A percentile compares a stretch with the other conserved stretches of the same genome.
These are phyloP conservation scores for Rosellinia necatrix DNA, from an alignment of 2,329 filamentous ascomycete genomes.

Conservation along the genomic window DNA sequence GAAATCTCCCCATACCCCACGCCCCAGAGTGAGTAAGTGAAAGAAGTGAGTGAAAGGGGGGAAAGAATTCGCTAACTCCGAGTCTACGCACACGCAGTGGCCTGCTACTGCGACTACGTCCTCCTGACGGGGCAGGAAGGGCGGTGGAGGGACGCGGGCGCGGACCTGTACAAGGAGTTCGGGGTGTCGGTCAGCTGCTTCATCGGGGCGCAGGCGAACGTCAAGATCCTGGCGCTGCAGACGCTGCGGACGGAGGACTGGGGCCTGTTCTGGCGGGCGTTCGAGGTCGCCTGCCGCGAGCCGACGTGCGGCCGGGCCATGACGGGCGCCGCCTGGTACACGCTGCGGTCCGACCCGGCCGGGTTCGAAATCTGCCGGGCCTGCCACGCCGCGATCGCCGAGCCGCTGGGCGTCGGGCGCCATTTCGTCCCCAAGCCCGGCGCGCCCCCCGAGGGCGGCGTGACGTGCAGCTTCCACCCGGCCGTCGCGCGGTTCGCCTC, in stretches of 20 bases:
- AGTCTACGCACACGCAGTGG: neutral
- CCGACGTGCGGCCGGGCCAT: constrained; percentile 10
- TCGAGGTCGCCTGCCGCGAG: constrained; percentile 6
- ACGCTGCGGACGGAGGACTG: constrained; percentile 12
- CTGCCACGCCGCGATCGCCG: constrained; percentile 14
- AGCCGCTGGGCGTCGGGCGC: constrained; percentile 13
- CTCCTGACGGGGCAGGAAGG: constrained; percentile 9
- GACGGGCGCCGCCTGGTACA: constrained; percentile 15
- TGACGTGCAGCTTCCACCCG: constrained; percentile 22
- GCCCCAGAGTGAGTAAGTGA: no score
- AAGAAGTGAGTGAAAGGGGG: no score
- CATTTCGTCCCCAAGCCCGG: constrained; percentile 15
- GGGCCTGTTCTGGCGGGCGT: constrained; percentile 11
- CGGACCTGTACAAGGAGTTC: neutral
- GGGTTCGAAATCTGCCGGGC: constrained; percentile 20
- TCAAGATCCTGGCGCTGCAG: constrained; percentile 5
- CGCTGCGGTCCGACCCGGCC: constrained; percentile 8
- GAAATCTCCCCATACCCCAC: no score
- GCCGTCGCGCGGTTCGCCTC: constrained; percentile 9
- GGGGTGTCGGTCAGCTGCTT: constrained; percentile 19
- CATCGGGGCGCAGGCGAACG: constrained; percentile 13
- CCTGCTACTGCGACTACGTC: constrained; percentile 22
- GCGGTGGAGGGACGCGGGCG: constrained; percentile 15
- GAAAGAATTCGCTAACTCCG: no score
- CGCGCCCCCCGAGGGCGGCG: neutral